Percentiles rank a stretch among this genome's conserved stretches.
phyloP scores from a whole-genome alignment of 2,329 filamentous ascomycete species.

The Cadophora sp. region DNA sequence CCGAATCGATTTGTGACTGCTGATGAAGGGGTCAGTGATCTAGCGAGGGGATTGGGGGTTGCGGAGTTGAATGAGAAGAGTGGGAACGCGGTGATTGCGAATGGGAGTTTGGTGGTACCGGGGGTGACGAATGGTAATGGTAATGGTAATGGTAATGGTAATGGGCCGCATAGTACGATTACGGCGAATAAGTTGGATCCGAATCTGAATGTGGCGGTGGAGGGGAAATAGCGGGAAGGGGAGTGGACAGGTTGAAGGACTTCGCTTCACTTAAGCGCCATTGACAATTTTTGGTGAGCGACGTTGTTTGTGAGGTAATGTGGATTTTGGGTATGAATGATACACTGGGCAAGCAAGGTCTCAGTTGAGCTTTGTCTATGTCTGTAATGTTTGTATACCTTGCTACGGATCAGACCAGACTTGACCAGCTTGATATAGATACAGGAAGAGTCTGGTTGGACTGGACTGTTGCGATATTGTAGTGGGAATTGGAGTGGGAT shows the following conservation, averaged over 20 bases:
- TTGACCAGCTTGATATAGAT: no score
- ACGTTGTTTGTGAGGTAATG: neutral
- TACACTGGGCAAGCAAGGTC: no score
- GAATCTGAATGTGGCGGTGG: conserved; percentile 2
- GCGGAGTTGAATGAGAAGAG: conserved; percentile 32
- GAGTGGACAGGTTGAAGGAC: neutral
- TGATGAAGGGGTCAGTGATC: conserved; percentile 24
- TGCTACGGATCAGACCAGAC: no score
- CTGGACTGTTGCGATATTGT: no score
- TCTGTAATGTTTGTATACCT: no score
- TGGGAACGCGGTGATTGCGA: conserved; percentile 23
- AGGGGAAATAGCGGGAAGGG: neutral
- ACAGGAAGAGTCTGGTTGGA: no score
- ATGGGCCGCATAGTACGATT: conserved; percentile 19
- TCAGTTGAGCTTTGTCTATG: no score
- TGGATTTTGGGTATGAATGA: no score
- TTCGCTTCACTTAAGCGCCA: neutral
- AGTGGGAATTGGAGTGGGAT: no score
- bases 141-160: neutral
- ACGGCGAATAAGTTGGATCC: conserved; percentile 32
- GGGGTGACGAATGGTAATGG: conserved; percentile 1
- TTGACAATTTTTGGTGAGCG: no score
- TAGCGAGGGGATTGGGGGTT: conserved; percentile 14
- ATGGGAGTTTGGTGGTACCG: neutral
- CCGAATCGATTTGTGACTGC: conserved; percentile 37